Conservation (phyloP, 495 filamentous ascomycete species). For the Thermothielavioides terrestris region DNA sequence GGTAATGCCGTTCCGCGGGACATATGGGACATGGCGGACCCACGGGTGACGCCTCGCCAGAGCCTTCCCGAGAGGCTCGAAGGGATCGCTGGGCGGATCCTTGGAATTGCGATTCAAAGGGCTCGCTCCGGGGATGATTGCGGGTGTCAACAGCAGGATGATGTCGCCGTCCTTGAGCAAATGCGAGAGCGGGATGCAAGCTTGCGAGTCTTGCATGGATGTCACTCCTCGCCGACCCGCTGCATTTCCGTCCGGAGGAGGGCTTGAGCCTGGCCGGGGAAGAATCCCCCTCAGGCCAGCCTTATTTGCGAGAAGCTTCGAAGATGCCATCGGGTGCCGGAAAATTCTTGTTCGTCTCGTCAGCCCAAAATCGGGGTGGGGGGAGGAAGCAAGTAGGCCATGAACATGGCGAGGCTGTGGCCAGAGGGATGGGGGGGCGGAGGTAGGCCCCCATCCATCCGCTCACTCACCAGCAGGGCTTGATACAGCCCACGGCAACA, state of each 20-base stretch:
- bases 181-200: constrained; percentile 35
- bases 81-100: constrained; percentile 41
- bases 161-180: constrained; percentile 39
- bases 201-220: constrained; percentile 28
- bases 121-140: constrained; percentile 37
- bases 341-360: background rate
- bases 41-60: constrained; percentile 45
- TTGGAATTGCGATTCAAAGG: constrained; percentile 5
- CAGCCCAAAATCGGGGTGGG: background rate
- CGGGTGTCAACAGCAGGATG: constrained; percentile 52
- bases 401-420: background rate
- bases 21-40: constrained; percentile 55
- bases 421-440: background rate
- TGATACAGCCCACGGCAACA: background rate
- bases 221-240: constrained; percentile 2
- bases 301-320: background rate
- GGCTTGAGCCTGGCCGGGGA: background rate
- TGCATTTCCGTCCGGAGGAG: background rate
- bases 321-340: background rate
- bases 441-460: too few species aligned
- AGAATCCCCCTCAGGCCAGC: background rate
- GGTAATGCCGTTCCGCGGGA: constrained; percentile 48
- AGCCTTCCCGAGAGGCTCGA: constrained; percentile 50
- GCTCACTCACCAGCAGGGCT: constrained; percentile 3
- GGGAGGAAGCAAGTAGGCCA: background rate